A percentile compares a stretch with the other conserved stretches of the same genome.
These are phyloP conservation scores for Penicillium maclennaniae DNA, from an alignment of 495 filamentous ascomycete genomes.

Conservation along the genomic window DNA sequence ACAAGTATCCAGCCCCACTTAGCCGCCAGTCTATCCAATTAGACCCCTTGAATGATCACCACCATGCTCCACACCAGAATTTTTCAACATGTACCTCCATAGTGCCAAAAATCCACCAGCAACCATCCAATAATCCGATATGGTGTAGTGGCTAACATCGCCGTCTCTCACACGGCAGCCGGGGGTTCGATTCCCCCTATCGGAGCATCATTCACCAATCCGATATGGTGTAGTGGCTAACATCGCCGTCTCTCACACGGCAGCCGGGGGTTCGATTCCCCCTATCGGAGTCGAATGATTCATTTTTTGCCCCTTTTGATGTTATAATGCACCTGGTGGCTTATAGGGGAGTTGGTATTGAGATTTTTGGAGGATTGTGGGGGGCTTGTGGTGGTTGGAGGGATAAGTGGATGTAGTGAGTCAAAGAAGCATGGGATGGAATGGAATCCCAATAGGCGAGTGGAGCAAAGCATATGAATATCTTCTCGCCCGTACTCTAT, in stretches of 20 bases:
- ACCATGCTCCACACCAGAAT: neutral
- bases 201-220: conserved; percentile 22
- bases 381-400: neutral
- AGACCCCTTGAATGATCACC: neutral
- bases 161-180: conserved; percentile 39
- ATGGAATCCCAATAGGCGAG: too few species aligned
- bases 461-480: too few species aligned
- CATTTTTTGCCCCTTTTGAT: neutral
- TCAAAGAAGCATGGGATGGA: neutral
- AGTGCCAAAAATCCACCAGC: neutral
- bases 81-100: neutral
- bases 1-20: too few species aligned
- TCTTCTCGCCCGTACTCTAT: too few species aligned
- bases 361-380: neutral
- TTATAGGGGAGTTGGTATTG: neutral
- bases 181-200: conserved; percentile 39
- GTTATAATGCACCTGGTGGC: too few species aligned
- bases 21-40: too few species aligned
- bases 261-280: conserved; percentile 43
- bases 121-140: conserved; percentile 22
- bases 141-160: conserved; percentile 43
- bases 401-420: neutral
- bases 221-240: conserved; percentile 42
- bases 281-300: conserved; percentile 25
- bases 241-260: conserved; percentile 41